Conservation (phyloP, 2,329 filamentous ascomycete species). For the Claviceps sp. region DNA sequence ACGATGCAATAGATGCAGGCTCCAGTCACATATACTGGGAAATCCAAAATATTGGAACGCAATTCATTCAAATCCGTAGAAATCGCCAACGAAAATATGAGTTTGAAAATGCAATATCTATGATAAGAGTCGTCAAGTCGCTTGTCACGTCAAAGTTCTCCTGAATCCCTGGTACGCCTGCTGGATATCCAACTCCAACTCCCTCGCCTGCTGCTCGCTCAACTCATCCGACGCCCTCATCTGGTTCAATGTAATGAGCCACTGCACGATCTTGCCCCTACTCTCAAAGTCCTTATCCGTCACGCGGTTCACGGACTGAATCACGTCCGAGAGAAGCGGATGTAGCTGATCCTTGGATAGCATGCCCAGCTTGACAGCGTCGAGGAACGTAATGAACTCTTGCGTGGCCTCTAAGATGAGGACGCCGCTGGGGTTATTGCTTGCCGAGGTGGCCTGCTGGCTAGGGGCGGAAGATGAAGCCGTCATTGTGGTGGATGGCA, state of each 20-base stretch:
- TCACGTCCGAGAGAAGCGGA: conserved; percentile 84
- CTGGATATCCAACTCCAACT: conserved; percentile 87
- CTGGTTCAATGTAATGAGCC: conserved; percentile 93
- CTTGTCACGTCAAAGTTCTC: conserved; percentile 48
- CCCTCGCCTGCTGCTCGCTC: conserved; percentile 71
- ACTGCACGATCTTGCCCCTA: conserved; percentile 94
- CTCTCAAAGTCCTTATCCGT: conserved; percentile 91
- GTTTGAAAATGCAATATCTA: background rate
- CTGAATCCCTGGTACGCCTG: conserved; percentile 93
- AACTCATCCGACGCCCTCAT: conserved; percentile 94
- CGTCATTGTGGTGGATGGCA: conserved; percentile 68
- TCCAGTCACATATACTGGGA: background rate
- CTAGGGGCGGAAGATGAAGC: conserved; percentile 34
- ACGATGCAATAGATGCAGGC: background rate
- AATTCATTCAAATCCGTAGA: background rate
- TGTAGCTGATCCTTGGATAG: conserved; percentile 95
- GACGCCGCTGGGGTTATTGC: conserved; percentile 40
- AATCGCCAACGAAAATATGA: background rate
- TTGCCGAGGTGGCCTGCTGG: conserved; percentile 27
- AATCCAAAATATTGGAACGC: background rate
- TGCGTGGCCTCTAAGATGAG: conserved; percentile 85
- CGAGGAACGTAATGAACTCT: conserved; percentile 96
- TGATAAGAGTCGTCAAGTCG: background rate
- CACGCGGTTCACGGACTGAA: conserved; percentile 94
- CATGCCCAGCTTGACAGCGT: conserved; percentile 83